Evolutionary conservation across 1,284 basidiomycete species (phyloP).

Genomic region (Bondarzewia mesenterica): DNA sequence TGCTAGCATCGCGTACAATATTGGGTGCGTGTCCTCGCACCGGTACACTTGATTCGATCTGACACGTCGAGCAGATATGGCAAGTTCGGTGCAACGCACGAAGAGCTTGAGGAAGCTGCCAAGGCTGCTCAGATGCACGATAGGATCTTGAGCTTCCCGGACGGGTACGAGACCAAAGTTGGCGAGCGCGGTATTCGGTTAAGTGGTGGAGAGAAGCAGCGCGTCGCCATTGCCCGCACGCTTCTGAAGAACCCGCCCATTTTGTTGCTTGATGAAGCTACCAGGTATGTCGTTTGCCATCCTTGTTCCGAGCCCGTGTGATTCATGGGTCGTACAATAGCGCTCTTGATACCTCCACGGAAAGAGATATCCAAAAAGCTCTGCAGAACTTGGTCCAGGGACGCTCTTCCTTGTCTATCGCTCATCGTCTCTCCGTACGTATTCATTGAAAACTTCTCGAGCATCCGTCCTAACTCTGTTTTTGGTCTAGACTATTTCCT

Average conservation of each 20-base stretch:
- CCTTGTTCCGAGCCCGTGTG: not conserved
- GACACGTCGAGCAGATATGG: conserved; percentile 42
- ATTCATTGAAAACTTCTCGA: conserved; percentile 10
- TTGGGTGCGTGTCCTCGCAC: conserved; percentile 37
- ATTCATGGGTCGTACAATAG: conserved; percentile 27
- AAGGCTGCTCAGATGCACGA: conserved; percentile 79
- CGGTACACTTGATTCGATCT: conserved; percentile 1
- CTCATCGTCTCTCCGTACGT: conserved; percentile 72
- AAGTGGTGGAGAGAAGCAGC: conserved; percentile 77
- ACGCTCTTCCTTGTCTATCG: conserved; percentile 71
- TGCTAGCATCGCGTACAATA: conserved; percentile 69
- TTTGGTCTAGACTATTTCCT: conserved; percentile 56
- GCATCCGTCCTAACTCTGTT: conserved; percentile 12
- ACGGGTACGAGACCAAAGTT: conserved; percentile 73
- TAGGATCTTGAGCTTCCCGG: conserved; percentile 70
- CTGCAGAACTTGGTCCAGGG: conserved; percentile 65
- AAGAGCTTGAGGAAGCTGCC: conserved; percentile 68
- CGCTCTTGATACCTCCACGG: conserved; percentile 77
- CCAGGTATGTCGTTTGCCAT: conserved; percentile 36
- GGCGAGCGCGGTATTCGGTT: conserved; percentile 80
- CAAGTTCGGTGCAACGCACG: conserved; percentile 55
- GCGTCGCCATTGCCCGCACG: conserved; percentile 82
- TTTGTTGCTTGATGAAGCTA: conserved; percentile 78
- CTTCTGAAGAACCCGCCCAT: conserved; percentile 83
- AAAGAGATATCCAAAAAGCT: conserved; percentile 80